Evolutionary conservation across 2,329 filamentous ascomycete genomes (phyloP).

Genomic region (Alternaria brassicicola): DNA sequence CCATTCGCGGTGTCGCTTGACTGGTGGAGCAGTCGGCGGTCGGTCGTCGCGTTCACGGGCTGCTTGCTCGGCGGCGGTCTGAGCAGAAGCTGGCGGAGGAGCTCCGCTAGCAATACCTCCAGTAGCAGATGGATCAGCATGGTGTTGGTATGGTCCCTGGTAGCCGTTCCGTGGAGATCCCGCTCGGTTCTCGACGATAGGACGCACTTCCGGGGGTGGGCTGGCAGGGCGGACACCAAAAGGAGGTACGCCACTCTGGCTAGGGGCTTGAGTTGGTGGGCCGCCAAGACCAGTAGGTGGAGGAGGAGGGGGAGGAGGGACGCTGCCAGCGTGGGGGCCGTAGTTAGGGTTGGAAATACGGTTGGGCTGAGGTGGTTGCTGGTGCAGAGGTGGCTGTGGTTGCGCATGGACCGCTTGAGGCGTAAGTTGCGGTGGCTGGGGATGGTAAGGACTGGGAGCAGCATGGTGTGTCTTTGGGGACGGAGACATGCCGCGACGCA

Average conservation of each 20-base stretch:
- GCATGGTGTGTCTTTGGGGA: constrained; percentile 65
- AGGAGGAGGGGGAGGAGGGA: constrained; percentile 65
- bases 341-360: constrained; percentile 57
- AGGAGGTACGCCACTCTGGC: constrained; percentile 61
- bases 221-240: constrained; percentile 74
- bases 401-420: constrained; percentile 60
- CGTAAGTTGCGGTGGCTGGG: constrained; percentile 52
- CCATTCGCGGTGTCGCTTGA: constrained; percentile 89
- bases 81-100: constrained; percentile 68
- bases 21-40: constrained; percentile 71
- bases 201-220: constrained; percentile 82
- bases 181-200: constrained; percentile 81
- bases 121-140: constrained; percentile 65
- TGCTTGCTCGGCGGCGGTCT: constrained; percentile 70
- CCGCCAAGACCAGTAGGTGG: constrained; percentile 59
- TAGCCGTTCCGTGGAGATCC: constrained; percentile 91
- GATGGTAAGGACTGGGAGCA: constrained; percentile 59
- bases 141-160: constrained; percentile 79
- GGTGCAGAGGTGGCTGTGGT: constrained; percentile 50
- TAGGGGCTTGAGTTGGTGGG: constrained; percentile 57
- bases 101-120: constrained; percentile 72
- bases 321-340: constrained; percentile 49
- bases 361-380: constrained; percentile 50
- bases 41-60: constrained; percentile 72
- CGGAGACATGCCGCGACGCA: constrained; percentile 61